phyloP scores from a whole-genome alignment of 2,329 filamentous ascomycete genomes.

The Emergomyces orientalis region DNA sequence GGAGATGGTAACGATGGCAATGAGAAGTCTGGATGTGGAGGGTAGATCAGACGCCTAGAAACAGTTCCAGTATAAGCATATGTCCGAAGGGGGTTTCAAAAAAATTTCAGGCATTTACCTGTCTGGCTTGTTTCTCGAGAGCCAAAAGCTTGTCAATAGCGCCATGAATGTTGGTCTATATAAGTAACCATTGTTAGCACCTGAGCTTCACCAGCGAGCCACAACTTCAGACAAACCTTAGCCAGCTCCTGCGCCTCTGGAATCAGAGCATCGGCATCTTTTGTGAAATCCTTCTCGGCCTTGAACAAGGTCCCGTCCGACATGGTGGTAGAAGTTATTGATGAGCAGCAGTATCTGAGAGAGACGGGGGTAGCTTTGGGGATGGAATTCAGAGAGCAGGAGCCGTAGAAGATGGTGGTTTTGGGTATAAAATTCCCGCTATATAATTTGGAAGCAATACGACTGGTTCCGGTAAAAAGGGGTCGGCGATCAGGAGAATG shows the following conservation, averaged over 20 bases:
- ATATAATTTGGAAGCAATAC: neutral
- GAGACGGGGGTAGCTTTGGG: neutral
- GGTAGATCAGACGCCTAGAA: slow-evolving; percentile 82
- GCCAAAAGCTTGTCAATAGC: slow-evolving; percentile 87
- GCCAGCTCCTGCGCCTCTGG: slow-evolving; percentile 85
- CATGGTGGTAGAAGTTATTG: slow-evolving; percentile 47
- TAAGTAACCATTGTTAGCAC: slow-evolving; percentile 12
- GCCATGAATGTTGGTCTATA: slow-evolving; percentile 59
- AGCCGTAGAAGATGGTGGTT: neutral
- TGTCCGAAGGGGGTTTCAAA: slow-evolving; percentile 8
- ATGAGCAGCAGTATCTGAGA: neutral
- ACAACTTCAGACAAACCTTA: slow-evolving; percentile 49
- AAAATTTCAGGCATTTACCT: slow-evolving; percentile 48
- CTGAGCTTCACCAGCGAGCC: neutral
- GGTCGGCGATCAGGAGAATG: neutral
- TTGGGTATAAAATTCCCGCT: neutral
- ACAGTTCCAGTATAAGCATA: neutral
- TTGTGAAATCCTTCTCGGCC: slow-evolving; percentile 98
- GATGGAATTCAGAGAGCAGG: too few species aligned
- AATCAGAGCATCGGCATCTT: slow-evolving; percentile 86
- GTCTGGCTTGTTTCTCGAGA: slow-evolving; percentile 94
- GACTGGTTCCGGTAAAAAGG: neutral
- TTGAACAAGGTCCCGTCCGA: slow-evolving; percentile 70
- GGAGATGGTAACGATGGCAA: slow-evolving; percentile 86
- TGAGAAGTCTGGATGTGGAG: slow-evolving; percentile 80